phyloP scores from a whole-genome alignment of 768 basidiomycete genomes.

The Suillus americanus region DNA sequence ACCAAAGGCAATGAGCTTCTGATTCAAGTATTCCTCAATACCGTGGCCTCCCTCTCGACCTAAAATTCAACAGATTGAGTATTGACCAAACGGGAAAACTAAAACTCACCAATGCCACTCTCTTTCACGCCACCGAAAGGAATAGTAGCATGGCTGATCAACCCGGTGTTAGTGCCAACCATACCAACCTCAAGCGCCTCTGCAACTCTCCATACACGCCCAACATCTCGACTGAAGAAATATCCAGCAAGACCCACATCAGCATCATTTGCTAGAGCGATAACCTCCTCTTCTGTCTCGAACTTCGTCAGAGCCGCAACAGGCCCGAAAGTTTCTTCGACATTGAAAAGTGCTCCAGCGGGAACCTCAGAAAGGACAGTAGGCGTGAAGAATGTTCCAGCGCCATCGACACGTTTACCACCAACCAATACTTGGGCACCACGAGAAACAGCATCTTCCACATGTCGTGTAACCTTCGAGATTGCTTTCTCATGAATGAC shows the following conservation, averaged over 20 bases:
- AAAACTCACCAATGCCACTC: constrained; percentile 62
- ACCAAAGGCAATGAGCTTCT: constrained; percentile 80
- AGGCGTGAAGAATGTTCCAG: constrained; percentile 75
- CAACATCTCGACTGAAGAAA: constrained; percentile 87
- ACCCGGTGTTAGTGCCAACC: constrained; percentile 82
- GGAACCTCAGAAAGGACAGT: constrained; percentile 90
- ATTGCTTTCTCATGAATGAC: constrained; percentile 86
- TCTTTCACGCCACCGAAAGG: constrained; percentile 93
- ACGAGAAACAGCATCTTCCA: constrained; percentile 80
- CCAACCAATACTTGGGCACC: constrained; percentile 91
- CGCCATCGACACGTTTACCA: constrained; percentile 64
- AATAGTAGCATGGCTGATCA: constrained; percentile 75
- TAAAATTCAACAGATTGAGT: constrained; percentile 10
- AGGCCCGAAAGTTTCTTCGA: constrained; percentile 96
- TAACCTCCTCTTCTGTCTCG: constrained; percentile 91
- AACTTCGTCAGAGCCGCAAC: constrained; percentile 87
- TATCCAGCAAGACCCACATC: constrained; percentile 91
- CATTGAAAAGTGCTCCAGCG: constrained; percentile 56
- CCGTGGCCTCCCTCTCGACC: constrained; percentile 90
- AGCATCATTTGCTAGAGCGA: constrained; percentile 79
- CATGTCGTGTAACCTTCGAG: constrained; percentile 82
- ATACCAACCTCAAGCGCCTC: constrained; percentile 94
- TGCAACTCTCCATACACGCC: constrained; percentile 90
- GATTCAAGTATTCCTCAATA: constrained; percentile 85
- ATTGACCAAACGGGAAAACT: constrained; percentile 12